Evolutionary conservation across 1,139 yeast genomes (phyloP).

Genomic region (Yamadazyma spencermartinsiae): DNA sequence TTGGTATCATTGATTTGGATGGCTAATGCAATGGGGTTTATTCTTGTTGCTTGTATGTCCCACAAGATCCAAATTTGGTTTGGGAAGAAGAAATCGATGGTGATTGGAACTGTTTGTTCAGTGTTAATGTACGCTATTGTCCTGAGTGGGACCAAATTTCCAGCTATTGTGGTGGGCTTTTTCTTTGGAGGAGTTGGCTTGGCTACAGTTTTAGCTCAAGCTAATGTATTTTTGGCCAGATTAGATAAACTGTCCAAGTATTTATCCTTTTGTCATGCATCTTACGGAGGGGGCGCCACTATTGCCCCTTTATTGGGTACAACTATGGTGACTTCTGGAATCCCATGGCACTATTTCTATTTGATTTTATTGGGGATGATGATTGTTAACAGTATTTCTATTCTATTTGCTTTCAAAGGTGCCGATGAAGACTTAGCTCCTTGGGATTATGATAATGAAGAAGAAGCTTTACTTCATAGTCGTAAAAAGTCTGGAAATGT

Average conservation of each 20-base stretch:
- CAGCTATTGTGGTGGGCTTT: constrained; percentile 51
- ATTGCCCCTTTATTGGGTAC: constrained; percentile 61
- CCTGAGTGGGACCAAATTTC: constrained; percentile 35
- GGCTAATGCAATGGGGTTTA: constrained; percentile 45
- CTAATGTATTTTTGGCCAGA: constrained; percentile 56
- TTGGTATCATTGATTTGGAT: constrained; percentile 48
- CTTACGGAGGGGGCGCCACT: constrained; percentile 66
- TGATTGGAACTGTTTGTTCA: constrained; percentile 36
- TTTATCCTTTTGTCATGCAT: constrained; percentile 57
- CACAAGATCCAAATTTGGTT: constrained; percentile 41
- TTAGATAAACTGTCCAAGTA: constrained; percentile 49
- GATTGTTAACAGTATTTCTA: constrained; percentile 23
- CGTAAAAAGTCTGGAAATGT: not conserved
- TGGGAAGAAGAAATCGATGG: constrained; percentile 40
- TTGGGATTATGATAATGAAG: constrained; percentile 28
- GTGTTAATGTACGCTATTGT: constrained; percentile 41
- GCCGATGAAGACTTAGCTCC: constrained; percentile 43
- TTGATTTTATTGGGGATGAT: constrained; percentile 46
- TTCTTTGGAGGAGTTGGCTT: constrained; percentile 62
- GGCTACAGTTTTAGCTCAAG: constrained; percentile 55
- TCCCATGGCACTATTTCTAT: constrained; percentile 57
- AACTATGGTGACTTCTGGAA: constrained; percentile 46
- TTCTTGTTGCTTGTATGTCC: constrained; percentile 39
- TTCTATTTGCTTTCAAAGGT: constrained; percentile 40
- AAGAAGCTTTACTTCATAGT: constrained; percentile 6